Evolutionary conservation across 768 basidiomycete species (phyloP).

Genomic region (Leccinum rimulosum): DNA sequence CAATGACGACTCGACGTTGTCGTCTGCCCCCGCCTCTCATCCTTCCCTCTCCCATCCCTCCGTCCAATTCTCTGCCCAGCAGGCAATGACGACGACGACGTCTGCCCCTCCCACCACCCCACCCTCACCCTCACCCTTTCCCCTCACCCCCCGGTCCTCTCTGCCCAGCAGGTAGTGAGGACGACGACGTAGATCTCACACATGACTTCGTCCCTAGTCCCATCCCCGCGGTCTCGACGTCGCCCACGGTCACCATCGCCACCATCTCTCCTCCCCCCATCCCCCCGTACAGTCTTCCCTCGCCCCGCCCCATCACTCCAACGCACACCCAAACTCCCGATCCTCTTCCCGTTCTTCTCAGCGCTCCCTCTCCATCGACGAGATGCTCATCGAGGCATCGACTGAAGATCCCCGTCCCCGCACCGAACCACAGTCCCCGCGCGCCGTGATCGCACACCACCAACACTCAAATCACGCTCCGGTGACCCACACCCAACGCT

Average conservation of each 20-base stretch:
- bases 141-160: too few species aligned
- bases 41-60: too few species aligned
- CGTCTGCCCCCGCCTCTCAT: too few species aligned
- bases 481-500: conserved; percentile 14
- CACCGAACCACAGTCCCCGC: conserved; percentile 31
- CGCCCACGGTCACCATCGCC: conserved; percentile 2
- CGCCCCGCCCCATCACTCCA: conserved; percentile 12
- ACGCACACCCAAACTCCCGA: conserved; percentile 19
- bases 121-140: too few species aligned
- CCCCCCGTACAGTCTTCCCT: conserved; percentile 9
- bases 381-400: conserved; percentile 47
- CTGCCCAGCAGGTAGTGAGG: too few species aligned
- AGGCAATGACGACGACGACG: too few species aligned
- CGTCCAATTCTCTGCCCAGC: too few species aligned
- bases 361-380: conserved; percentile 41
- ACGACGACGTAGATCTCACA: conserved; percentile 10
- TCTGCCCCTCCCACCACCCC: too few species aligned
- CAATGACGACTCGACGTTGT: too few species aligned
- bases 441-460: conserved; percentile 30
- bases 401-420: conserved; percentile 37
- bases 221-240: conserved; percentile 17
- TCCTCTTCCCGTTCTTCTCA: conserved; percentile 37
- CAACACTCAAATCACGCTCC: conserved; percentile 29
- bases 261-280: conserved; percentile 11
- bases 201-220: conserved; percentile 6